Conservation (phyloP, 2,329 filamentous ascomycete species). For the Epichloe brachyelytri region DNA sequence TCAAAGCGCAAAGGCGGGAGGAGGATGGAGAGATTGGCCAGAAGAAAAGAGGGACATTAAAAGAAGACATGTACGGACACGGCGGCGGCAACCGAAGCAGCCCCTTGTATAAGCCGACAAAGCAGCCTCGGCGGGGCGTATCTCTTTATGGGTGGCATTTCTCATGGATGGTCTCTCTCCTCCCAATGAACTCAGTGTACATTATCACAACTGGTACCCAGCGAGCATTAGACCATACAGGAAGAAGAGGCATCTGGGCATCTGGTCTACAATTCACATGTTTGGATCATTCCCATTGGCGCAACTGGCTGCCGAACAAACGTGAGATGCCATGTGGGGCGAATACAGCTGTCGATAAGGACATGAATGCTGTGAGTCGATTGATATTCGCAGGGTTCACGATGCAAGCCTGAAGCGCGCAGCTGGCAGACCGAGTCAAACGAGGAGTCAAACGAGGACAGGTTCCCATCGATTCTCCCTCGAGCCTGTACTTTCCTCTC, state of each 20-base stretch:
- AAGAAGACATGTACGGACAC: not conserved
- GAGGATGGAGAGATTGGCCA: not conserved
- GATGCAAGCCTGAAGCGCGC: not conserved
- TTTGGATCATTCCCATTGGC: conserved; percentile 4
- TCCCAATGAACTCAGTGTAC: conserved; percentile 36
- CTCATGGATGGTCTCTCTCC: conserved; percentile 33
- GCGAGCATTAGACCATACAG: conserved; percentile 33
- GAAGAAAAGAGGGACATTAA: conserved; percentile 7
- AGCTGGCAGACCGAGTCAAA: not conserved
- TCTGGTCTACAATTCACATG: conserved; percentile 17
- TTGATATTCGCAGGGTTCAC: not conserved
- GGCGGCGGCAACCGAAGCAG: not conserved
- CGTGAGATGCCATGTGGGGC: not conserved
- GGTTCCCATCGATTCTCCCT: too few species aligned
- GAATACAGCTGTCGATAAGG: not conserved
- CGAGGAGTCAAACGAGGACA: not conserved
- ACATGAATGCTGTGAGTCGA: not conserved
- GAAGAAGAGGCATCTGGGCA: conserved; percentile 18
- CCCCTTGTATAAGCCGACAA: conserved; percentile 19
- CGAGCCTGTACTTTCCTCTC: too few species aligned
- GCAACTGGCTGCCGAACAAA: not conserved
- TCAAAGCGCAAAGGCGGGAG: conserved; percentile 1
- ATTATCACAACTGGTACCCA: conserved; percentile 34
- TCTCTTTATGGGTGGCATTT: conserved; percentile 5
- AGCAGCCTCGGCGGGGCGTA: conserved; percentile 13